Evolutionary conservation across 176 grass and related monocot species (phyloP), one percentile per base, ranked within the genome.

Genomic region (Tillandsia fasciculata): DNA sequence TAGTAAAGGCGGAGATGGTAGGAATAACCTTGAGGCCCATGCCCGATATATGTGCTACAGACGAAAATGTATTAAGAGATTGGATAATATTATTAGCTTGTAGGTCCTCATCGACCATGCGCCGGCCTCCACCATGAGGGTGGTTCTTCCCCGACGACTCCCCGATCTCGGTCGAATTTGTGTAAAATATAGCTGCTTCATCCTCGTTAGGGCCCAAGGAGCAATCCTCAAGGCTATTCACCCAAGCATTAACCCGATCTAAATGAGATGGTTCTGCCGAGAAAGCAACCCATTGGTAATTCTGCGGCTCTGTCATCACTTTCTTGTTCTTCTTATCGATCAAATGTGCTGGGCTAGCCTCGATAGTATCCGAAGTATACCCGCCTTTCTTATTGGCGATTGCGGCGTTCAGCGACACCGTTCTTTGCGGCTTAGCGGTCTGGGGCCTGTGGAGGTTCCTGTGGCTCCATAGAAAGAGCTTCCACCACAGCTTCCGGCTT

Each of bases 231-330:
- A 96, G 88, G 67, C 82, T 99, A 66, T 87, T 92, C 70, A 99
- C 86, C 94, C 94, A 99, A 67, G 82, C 94, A 71, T 83, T 86
- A 52, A 99, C 84, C 14, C 94, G 79, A 33, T 99, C 87, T 22
- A 90, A 10, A 66, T 84, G 51, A 58, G 86, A 87, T 5, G 76
- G 64, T 26, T 85, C 86, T 0, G 79, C 74, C 6, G 83, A 85
- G 82, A 97, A 87, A 23, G 89, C 93, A 6, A 87, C 72, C 86
- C 84, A 90, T 66, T 87, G 88, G 78, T 42, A 42, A 42, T 53
- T 87, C 63, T 70, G 48, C 18, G 48, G 54, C 17, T 84, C 80
- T 15, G 76, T 80, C 11, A 51, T 50, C 15, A 65, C 48, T 69
- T 61, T 77, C 28, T 87, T 85, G 49, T 80, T 70, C 59, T 86